These are phyloP conservation scores for Aspergillus carlsbadensis DNA, from an alignment of 495 filamentous ascomycete genomes.

Conservation along the genomic window DNA sequence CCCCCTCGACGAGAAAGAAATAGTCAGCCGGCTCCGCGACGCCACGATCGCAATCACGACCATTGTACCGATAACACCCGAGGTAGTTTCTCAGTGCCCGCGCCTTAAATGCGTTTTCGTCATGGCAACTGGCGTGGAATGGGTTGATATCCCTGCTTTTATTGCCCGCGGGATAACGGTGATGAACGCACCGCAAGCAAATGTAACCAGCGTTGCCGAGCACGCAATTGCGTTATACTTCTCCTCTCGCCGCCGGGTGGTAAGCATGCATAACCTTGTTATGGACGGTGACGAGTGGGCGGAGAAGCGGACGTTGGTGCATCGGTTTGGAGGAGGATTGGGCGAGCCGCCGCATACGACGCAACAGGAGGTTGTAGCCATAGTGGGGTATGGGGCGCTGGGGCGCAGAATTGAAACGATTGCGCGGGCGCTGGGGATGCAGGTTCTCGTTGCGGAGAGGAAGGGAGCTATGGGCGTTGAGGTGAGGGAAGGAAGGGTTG, in stretches of 20 bases:
- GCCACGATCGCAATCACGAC: conserved; percentile 51
- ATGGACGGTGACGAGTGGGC: neutral
- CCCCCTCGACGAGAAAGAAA: conserved; percentile 29
- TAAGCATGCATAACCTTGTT: conserved; percentile 29
- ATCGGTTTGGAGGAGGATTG: neutral
- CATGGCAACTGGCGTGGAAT: conserved; percentile 52
- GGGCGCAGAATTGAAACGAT: conserved; percentile 38
- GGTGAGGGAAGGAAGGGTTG: conserved; percentile 31
- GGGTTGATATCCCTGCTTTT: conserved; percentile 48
- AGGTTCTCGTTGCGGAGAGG: conserved; percentile 49
- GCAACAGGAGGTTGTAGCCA: conserved; percentile 44
- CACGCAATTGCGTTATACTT: conserved; percentile 56
- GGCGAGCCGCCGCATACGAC: conserved; percentile 2
- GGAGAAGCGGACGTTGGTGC: neutral
- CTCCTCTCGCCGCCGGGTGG: conserved; percentile 43
- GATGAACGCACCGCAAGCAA: conserved; percentile 47
- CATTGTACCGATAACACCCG: conserved; percentile 35
- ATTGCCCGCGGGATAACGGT: conserved; percentile 43
- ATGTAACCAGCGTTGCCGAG: conserved; percentile 52
- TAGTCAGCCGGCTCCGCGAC: conserved; percentile 38
- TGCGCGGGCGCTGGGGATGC: conserved; percentile 46
- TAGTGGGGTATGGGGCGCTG: conserved; percentile 54
- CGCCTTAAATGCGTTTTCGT: conserved; percentile 47
- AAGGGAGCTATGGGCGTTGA: conserved; percentile 28
- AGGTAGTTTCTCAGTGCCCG: conserved; percentile 30